Evolutionary conservation across 306 rosid genomes (phyloP).

Genomic region (Biancaea sappan): DNA sequence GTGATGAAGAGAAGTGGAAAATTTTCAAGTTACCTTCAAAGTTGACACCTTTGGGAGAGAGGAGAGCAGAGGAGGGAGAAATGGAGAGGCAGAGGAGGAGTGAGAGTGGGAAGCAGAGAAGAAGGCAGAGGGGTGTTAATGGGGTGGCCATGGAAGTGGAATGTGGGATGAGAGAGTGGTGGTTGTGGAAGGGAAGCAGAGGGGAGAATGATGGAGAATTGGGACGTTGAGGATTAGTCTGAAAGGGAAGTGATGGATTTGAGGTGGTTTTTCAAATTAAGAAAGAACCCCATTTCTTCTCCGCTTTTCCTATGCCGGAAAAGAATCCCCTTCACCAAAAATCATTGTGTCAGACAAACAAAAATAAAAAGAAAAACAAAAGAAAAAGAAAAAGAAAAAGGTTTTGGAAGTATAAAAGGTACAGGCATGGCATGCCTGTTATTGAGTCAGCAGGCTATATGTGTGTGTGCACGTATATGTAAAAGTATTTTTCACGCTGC

Average conservation of each 20-base stretch:
- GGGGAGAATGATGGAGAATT: constrained; percentile 28
- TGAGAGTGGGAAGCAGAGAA: constrained; percentile 56
- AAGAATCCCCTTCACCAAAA: constrained; percentile 66
- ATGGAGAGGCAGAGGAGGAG: constrained; percentile 54
- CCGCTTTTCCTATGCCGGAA: constrained; percentile 56
- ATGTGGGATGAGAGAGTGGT: constrained; percentile 30
- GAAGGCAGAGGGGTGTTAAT: constrained; percentile 41
- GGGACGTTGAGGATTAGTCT: constrained; percentile 35
- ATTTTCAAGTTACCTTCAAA: constrained; percentile 70
- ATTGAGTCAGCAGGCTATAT: constrained; percentile 51
- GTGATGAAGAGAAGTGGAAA: constrained; percentile 4
- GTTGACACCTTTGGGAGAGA: constrained; percentile 96
- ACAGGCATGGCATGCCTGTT: constrained; percentile 84
- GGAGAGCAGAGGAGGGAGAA: constrained; percentile 62
- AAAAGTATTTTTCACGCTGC: no score
- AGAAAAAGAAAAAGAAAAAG: constrained; percentile 33
- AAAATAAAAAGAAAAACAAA: not conserved
- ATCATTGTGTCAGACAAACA: constrained; percentile 54
- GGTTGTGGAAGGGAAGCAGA: no score
- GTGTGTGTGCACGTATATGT: no score
- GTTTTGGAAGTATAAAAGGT: constrained; percentile 54
- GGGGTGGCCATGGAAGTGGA: constrained; percentile 48
- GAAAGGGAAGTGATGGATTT: constrained; percentile 41
- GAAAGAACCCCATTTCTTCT: constrained; percentile 47
- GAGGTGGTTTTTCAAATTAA: constrained; percentile 49